Evolutionary conservation across 768 basidiomycete species (phyloP).

Genomic region (Tubosaeta sp.): DNA sequence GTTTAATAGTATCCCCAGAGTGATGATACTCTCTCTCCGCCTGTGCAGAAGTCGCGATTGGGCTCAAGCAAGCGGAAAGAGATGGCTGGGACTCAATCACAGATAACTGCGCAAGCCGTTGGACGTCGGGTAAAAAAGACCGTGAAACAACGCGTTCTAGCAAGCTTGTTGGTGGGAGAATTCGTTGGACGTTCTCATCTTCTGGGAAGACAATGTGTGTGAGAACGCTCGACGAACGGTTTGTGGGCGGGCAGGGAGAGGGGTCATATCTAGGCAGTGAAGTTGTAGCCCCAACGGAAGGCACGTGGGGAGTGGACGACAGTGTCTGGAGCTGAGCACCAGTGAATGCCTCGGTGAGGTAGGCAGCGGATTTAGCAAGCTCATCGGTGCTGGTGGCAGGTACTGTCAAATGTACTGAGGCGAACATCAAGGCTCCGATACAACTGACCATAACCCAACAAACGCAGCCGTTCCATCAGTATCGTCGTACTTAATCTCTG

Average conservation of each 20-base stretch:
- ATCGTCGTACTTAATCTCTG: conserved; percentile 60
- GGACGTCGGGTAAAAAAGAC: neutral
- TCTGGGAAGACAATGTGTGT: conserved; percentile 18
- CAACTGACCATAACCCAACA: conserved; percentile 59
- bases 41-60: neutral
- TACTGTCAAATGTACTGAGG: neutral
- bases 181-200: neutral
- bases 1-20: neutral
- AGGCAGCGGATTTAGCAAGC: conserved; percentile 70
- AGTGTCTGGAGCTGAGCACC: conserved; percentile 23
- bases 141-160: neutral
- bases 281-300: neutral
- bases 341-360: conserved; percentile 64
- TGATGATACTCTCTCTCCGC: neutral
- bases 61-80: neutral
- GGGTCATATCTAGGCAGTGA: neutral
- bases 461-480: conserved; percentile 68
- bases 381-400: conserved; percentile 58
- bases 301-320: conserved; percentile 10
- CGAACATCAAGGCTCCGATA: neutral
- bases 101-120: neutral
- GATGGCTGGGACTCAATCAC: neutral
- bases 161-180: neutral
- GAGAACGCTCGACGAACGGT: conserved; percentile 22
- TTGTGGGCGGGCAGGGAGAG: neutral